Evolutionary conservation across 148 eudicot species (phyloP).

Genomic region (Simmondsia chinensis): DNA sequence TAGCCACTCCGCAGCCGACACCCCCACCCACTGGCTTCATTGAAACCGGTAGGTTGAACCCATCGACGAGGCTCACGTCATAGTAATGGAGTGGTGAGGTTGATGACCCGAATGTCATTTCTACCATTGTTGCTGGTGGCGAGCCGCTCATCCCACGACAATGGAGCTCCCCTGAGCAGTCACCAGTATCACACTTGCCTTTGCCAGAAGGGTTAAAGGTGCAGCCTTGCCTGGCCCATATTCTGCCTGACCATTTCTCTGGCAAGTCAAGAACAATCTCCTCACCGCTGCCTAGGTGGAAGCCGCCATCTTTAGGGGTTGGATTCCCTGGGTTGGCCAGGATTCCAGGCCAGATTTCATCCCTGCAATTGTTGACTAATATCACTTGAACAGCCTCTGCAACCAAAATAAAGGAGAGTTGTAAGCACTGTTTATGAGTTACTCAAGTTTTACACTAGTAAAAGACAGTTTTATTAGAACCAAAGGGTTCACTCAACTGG

Average conservation of each 20-base stretch:
- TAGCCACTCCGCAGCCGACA: slow-evolving; percentile 61
- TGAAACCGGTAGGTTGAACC: slow-evolving; percentile 78
- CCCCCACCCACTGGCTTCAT: slow-evolving; percentile 80
- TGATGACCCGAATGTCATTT: slow-evolving; percentile 77
- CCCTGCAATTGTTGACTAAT: slow-evolving; percentile 79
- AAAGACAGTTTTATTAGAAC: background rate
- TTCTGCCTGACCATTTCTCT: slow-evolving; percentile 82
- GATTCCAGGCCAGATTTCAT: slow-evolving; percentile 73
- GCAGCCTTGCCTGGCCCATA: slow-evolving; percentile 91
- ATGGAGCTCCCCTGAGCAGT: slow-evolving; percentile 51
- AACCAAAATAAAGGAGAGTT: slow-evolving; percentile 1
- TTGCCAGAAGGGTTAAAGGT: slow-evolving; percentile 40
- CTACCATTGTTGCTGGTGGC: slow-evolving; percentile 84
- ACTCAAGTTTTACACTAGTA: background rate
- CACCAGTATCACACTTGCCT: slow-evolving; percentile 74
- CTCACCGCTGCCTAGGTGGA: slow-evolving; percentile 51
- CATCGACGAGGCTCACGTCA: slow-evolving; percentile 85
- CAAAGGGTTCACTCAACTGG: too few relatives aligned
- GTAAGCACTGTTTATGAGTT: background rate
- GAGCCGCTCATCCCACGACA: slow-evolving; percentile 62
- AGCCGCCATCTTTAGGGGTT: slow-evolving; percentile 67
- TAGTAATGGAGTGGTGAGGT: slow-evolving; percentile 77
- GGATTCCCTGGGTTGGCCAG: slow-evolving; percentile 68
- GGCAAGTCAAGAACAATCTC: slow-evolving; percentile 62
- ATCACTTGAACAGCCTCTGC: slow-evolving; percentile 74